Conservation (phyloP, 441 rosid genomes). For the Erodium chrysanthum region DNA sequence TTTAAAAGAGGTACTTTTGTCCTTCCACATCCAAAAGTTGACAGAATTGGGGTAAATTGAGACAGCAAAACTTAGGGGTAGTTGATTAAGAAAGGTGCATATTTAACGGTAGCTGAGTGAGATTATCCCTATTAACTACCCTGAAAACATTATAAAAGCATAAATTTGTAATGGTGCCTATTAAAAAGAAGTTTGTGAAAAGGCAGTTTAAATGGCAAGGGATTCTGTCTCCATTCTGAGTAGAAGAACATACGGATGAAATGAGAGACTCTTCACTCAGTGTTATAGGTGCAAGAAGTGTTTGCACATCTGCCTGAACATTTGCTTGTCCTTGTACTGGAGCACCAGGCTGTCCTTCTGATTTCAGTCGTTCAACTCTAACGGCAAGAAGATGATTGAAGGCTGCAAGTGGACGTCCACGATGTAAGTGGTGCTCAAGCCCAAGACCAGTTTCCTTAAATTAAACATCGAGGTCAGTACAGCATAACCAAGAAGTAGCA, state of each 20-base stretch:
- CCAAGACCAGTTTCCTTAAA: conserved; percentile 79
- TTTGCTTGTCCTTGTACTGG: conserved; percentile 49
- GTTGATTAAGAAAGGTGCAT: too few relatives aligned
- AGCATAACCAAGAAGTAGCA: not conserved
- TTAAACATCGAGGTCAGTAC: conserved; percentile 6
- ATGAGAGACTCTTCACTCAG: conserved; percentile 64
- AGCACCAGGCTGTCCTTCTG: conserved; percentile 36
- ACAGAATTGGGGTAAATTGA: too few relatives aligned
- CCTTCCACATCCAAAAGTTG: too few relatives aligned
- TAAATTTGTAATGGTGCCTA: not conserved
- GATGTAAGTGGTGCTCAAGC: conserved; percentile 89
- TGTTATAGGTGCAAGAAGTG: conserved; percentile 68
- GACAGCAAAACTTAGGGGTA: too few relatives aligned
- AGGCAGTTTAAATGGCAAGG: not conserved
- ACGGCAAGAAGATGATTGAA: conserved; percentile 69
- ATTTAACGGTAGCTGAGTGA: too few relatives aligned
- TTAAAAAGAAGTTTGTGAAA: not conserved
- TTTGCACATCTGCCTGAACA: conserved; percentile 81
- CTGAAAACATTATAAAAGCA: not conserved
- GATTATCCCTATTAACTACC: not conserved
- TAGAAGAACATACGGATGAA: conserved; percentile 61
- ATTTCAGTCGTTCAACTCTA: conserved; percentile 63
- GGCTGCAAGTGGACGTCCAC: conserved; percentile 96
- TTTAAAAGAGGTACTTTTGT: too few relatives aligned
- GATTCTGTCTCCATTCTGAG: not conserved